phyloP scores from a whole-genome alignment of 1,284 basidiomycete genomes.

The Ganoderma lingzhi region DNA sequence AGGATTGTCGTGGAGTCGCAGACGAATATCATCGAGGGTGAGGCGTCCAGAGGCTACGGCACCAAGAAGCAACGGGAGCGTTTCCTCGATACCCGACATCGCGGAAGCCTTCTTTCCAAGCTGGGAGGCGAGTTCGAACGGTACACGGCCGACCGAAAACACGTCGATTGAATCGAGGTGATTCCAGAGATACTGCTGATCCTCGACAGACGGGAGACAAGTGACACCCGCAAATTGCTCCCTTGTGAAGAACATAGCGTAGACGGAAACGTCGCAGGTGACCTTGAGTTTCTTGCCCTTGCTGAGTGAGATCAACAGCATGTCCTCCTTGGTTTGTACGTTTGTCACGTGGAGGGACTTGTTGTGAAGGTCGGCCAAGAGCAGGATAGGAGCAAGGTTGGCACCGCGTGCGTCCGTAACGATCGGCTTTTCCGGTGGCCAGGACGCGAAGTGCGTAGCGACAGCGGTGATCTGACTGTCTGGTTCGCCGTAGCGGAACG shows the following conservation, averaged over 20 bases:
- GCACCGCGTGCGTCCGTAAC: constrained; percentile 94
- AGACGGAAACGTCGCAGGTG: constrained; percentile 96
- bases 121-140: constrained; percentile 81
- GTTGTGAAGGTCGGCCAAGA: constrained; percentile 92
- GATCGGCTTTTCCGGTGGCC: constrained; percentile 93
- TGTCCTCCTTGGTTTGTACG: constrained; percentile 88
- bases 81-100: constrained; percentile 88
- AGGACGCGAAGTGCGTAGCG: constrained; percentile 89
- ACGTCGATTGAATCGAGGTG: constrained; percentile 89
- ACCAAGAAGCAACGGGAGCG: constrained; percentile 87
- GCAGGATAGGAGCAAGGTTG: constrained; percentile 92
- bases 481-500: constrained; percentile 68
- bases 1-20: constrained; percentile 91
- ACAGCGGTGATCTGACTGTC: constrained; percentile 67
- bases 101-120: constrained; percentile 73
- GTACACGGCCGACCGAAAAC: constrained; percentile 90
- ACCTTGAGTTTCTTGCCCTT: constrained; percentile 95
- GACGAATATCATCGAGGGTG: constrained; percentile 84
- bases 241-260: constrained; percentile 89
- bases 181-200: constrained; percentile 90
- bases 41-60: constrained; percentile 87
- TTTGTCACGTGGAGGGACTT: constrained; percentile 95
- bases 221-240: constrained; percentile 76
- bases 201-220: constrained; percentile 79
- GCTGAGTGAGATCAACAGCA: constrained; percentile 92